Evolutionary conservation across 2,329 filamentous ascomycete species (phyloP), one percentile per base, ranked within the genome.

Genomic region (Colletotrichum truncatum): DNA sequence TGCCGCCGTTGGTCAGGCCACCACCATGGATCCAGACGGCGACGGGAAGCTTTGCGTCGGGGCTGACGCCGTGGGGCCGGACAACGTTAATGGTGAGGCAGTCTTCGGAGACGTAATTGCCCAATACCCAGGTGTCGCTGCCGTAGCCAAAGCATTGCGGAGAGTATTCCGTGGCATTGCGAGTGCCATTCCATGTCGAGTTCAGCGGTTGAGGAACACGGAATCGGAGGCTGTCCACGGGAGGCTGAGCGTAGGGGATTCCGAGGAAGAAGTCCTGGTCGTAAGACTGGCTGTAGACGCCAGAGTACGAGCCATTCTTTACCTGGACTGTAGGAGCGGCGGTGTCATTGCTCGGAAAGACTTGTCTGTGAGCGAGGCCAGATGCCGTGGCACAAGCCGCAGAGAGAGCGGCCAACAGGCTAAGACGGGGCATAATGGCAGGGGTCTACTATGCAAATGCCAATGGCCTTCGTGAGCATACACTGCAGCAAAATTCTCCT

Each of bases 1-100:
- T 66, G 12, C 68, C 62, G 18, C 70, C 71, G 58, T 64, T 68
- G n/a, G 39, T 61, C 28, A 67, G 60, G 39, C 64, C 72, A 48
- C 77, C 76, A 41, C 82, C 82, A 69, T 89, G 84, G 26, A 90
- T 87, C 86, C 87, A 90, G 0, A 89, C 80, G 12, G 79, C 81
- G 6, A 90, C 84, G 0, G 88, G 88, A 2, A 91, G 78, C 14
- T 77, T 80, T 26, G 76, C 76, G 18, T 72, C 71, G 51, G 73
- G 65, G 46, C 80, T 23, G 55, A 70, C 26, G 39, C 69, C 69
- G 58, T 67, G 34, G 9, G 73, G 73, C 4, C 71, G 70, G 45
- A 75, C 67, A 36, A 75, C 70, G 55, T 75, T 76, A 52, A 75
- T 60, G 39, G 72, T 73, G 6, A 76, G 69, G 51, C 74, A 76